Evolutionary conservation across 106 monocot genomes (phyloP).

Genomic region (Dioscorea zingiberensis): DNA sequence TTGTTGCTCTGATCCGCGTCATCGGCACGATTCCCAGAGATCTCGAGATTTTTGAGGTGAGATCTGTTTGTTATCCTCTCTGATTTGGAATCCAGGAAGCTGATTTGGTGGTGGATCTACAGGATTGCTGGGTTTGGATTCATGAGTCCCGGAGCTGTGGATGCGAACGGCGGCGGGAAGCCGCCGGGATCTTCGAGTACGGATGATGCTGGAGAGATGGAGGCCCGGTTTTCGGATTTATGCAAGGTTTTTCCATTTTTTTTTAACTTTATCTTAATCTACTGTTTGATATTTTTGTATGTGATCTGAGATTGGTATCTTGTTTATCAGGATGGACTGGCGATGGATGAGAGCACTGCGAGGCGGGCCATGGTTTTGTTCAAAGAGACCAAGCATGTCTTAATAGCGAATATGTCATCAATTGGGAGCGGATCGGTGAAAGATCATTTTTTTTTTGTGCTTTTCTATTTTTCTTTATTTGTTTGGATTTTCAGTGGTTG

Average conservation of each 20-base stretch:
- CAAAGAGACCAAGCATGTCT: constrained; percentile 48
- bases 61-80: too few relatives aligned
- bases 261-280: neutral
- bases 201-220: constrained; percentile 38
- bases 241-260: constrained; percentile 48
- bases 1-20: too few relatives aligned
- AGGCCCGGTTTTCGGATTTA: constrained; percentile 54
- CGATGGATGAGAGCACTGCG: constrained; percentile 44
- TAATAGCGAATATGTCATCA: constrained; percentile 49
- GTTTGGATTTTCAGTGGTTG: neutral
- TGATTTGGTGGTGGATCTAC: too few relatives aligned
- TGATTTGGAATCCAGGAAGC: too few relatives aligned
- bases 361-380: constrained; percentile 62
- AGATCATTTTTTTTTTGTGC: constrained; percentile 1
- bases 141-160: too few relatives aligned
- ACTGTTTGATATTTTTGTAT: neutral
- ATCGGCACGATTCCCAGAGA: too few relatives aligned
- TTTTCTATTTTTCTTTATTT: neutral
- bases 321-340: constrained; percentile 34
- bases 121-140: too few relatives aligned
- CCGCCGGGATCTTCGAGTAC: constrained; percentile 11
- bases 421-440: constrained; percentile 71
- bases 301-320: constrained; percentile 1
- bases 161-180: neutral
- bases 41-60: too few relatives aligned